Evolutionary conservation across 1,284 basidiomycete species (phyloP), one percentile per base, ranked within the genome.

Genomic region (Heterobasidion annosum): DNA sequence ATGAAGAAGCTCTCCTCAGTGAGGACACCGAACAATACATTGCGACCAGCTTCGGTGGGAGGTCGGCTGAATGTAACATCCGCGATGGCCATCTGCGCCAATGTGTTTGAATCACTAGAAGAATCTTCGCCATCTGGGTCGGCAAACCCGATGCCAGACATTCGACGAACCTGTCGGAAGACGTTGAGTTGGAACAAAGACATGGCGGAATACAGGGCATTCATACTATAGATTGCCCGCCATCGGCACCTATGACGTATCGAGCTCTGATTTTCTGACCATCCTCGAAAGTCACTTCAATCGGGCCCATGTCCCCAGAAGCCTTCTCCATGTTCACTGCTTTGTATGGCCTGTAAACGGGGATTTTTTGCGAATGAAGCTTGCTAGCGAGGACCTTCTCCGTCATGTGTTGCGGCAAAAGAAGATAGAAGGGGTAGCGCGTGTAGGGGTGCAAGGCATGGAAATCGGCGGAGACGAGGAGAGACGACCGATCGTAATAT

Each of bases 231-330:
- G 82, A 83, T 52, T 65, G 70, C 15, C 75, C 67, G n/a, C 82
- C 81, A 62, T 83, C 80, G 10, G 81, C 79, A 43, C 77, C 80
- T 34, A 83, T 61, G 1, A 82, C 73, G 59, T 78, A 79, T 32
- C 68, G 70, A 9, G 79, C 67, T 0, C 65, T 70, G 34, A 82
- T 63, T 10, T 68, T 63, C 51, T 71, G 68, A 0, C 79, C 79
- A 37, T 73, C 71, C 34, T 81, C 78, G 56, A 84, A 82, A 0
- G 61, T 54, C 5, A 79, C 78, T 32, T 76, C 68, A 1, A 75
- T 65, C 8, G 60, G 18, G 18, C 53, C 50, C 34, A n/a, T 48
- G 54, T 48, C 59, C 13, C 56, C 54, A 6, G 54, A 34, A 55
- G 56, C 63, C 12, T 57, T 53, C 46, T 59, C 60, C 49, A 71